Evolutionary conservation across 2,329 filamentous ascomycete species (phyloP).

Genomic region (Colletotrichum sublineola): DNA sequence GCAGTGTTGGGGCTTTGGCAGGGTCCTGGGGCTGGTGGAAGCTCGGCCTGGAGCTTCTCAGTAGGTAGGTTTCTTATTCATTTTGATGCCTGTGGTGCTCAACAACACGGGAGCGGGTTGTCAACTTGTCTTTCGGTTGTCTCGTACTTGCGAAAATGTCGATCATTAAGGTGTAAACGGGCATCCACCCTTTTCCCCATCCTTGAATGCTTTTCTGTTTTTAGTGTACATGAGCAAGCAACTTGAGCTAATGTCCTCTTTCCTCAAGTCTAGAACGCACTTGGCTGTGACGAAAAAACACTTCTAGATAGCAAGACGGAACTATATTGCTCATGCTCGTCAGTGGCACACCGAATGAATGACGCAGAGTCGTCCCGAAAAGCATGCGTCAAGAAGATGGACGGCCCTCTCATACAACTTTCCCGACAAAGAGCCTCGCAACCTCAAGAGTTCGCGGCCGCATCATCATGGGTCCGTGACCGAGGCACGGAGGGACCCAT

Average conservation of each 20-base stretch:
- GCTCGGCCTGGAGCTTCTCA: background rate
- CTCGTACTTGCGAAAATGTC: background rate
- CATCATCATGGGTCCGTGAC: constrained; percentile 74
- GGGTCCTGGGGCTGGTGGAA: background rate
- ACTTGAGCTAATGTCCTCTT: no score
- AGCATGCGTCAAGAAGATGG: constrained; percentile 72
- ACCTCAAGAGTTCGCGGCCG: constrained; percentile 80
- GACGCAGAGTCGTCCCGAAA: constrained; percentile 66
- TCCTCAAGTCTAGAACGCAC: background rate
- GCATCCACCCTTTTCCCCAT: background rate
- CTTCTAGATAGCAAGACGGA: background rate
- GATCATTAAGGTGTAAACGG: background rate
- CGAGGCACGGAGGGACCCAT: constrained; percentile 76
- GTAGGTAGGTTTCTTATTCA: background rate
- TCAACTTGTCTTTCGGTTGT: background rate
- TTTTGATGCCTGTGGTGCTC: constrained; percentile 1
- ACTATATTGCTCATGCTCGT: background rate
- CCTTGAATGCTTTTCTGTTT: background rate
- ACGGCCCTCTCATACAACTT: constrained; percentile 78
- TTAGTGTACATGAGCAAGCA: background rate
- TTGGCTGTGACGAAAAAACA: background rate
- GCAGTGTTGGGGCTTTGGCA: constrained; percentile 19
- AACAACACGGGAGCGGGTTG: constrained; percentile 3
- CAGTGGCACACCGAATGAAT: constrained; percentile 63
- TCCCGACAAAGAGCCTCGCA: constrained; percentile 69